Evolutionary conservation across 2,329 filamentous ascomycete genomes (phyloP).

Genomic region (Cercospora sesami): DNA sequence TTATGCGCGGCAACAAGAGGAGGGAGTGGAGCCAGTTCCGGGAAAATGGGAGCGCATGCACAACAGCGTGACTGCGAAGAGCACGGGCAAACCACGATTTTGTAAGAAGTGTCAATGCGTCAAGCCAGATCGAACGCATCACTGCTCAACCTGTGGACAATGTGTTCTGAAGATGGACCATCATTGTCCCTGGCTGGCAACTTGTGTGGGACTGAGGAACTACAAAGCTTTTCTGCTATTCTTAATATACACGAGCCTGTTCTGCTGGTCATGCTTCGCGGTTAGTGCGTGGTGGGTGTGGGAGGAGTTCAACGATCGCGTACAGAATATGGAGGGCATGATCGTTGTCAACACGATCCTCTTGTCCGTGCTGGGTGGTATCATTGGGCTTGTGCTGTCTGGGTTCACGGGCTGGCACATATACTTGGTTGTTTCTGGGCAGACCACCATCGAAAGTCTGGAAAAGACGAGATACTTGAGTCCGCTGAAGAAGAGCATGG

Average conservation of each 20-base stretch:
- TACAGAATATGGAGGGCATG: slow-evolving; percentile 72
- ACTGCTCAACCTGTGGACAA: slow-evolving; percentile 90
- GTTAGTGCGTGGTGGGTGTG: slow-evolving; percentile 80
- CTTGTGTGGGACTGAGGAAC: slow-evolving; percentile 89
- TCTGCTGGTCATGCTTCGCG: slow-evolving; percentile 79
- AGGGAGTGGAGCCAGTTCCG: slow-evolving; percentile 20
- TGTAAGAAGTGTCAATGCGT: slow-evolving; percentile 96
- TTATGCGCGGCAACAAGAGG: slow-evolving; percentile 36
- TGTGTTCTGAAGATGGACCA: slow-evolving; percentile 99
- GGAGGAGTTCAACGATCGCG: slow-evolving; percentile 72
- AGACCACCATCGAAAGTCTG: slow-evolving; percentile 94
- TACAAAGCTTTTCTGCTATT: slow-evolving; percentile 96
- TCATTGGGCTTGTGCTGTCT: slow-evolving; percentile 84
- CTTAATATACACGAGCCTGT: slow-evolving; percentile 81
- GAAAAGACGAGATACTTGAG: slow-evolving; percentile 94
- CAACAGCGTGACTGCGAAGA: slow-evolving; percentile 84
- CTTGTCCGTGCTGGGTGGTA: slow-evolving; percentile 80
- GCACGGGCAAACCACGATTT: slow-evolving; percentile 77
- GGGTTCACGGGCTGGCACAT: slow-evolving; percentile 94
- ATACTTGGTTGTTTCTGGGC: slow-evolving; percentile 71
- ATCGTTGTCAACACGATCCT: slow-evolving; percentile 84
- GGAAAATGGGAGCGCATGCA: slow-evolving; percentile 29
- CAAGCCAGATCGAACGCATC: slow-evolving; percentile 94
- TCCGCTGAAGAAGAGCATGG: slow-evolving; percentile 70
- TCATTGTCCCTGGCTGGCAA: slow-evolving; percentile 97